Percentiles rank a stretch among this genome's conserved stretches.
Conservation (phyloP, 805 yeast genomes). For the Metschnikowia arizonensis region DNA sequence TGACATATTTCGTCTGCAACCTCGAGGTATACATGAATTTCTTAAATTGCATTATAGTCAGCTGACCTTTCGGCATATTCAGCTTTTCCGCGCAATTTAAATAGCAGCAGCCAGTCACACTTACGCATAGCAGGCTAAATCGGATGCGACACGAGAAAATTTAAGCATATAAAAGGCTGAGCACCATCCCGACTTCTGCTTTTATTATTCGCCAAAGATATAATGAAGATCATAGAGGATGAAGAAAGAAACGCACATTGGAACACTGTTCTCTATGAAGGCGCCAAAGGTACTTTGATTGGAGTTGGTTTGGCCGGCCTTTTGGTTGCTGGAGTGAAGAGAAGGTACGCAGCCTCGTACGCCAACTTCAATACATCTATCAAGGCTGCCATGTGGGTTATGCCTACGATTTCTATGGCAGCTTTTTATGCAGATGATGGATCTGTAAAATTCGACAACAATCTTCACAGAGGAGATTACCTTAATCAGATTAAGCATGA, state of each 20-base stretch:
- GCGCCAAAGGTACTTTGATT: conserved; percentile 50
- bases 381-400: conserved; percentile 60
- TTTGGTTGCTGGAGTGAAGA: conserved; percentile 40
- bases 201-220: conserved; percentile 8
- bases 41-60: too few species aligned
- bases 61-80: not conserved
- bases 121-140: not conserved
- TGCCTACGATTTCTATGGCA: conserved; percentile 61
- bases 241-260: conserved; percentile 68
- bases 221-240: conserved; percentile 62
- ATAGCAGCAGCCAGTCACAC: not conserved
- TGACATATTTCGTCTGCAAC: too few species aligned
- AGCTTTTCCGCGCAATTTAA: conserved; percentile 1
- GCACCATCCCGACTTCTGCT: too few species aligned
- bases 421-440: conserved; percentile 70
- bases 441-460: conserved; percentile 60
- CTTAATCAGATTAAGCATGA: conserved; percentile 39
- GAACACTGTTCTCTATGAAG: conserved; percentile 56
- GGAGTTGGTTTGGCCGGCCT: conserved; percentile 59
- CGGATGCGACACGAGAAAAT: conserved; percentile 2
- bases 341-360: conserved; percentile 44
- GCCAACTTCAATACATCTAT: conserved; percentile 33
- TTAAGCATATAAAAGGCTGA: too few species aligned
- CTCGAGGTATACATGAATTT: too few species aligned
- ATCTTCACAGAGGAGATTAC: conserved; percentile 50